phyloP scores from a whole-genome alignment of 345 rosid genomes.

The Lepidium africanum region DNA sequence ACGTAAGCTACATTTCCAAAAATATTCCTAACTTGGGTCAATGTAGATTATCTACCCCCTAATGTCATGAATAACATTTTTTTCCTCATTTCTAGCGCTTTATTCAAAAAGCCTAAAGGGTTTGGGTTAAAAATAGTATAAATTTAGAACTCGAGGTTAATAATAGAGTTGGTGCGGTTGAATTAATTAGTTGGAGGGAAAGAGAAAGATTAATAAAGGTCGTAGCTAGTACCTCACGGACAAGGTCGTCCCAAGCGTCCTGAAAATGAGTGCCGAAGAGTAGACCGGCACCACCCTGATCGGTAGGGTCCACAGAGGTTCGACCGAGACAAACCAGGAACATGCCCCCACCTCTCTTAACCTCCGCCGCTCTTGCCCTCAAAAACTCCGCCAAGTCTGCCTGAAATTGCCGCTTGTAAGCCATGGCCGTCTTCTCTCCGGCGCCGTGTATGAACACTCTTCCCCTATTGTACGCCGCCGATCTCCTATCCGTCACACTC shows the following conservation, averaged over 20 bases:
- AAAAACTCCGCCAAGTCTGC: conserved; percentile 67
- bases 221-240: conserved; percentile 85
- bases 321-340: conserved; percentile 88
- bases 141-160: not conserved
- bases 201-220: not conserved
- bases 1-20: not conserved
- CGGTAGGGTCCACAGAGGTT: conserved; percentile 74
- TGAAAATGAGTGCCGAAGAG: conserved; percentile 98
- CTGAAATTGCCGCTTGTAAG: conserved; percentile 74
- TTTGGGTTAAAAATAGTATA: not conserved
- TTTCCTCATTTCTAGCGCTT: not conserved
- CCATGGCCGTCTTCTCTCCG: conserved; percentile 42
- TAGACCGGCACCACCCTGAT: conserved; percentile 94
- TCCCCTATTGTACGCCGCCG: conserved; percentile 66
- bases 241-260: conserved; percentile 98
- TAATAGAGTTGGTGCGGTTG: not conserved
- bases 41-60: not conserved
- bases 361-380: conserved; percentile 62
- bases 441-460: conserved; percentile 82
- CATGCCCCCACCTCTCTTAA: conserved; percentile 86
- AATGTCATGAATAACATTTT: not conserved
- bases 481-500: conserved; percentile 59
- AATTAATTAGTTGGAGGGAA: not conserved
- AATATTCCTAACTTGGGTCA: not conserved
- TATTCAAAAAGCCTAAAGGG: not conserved